These are phyloP conservation scores for Cercospora beticola DNA, from an alignment of 2,329 filamentous ascomycete species.

Conservation along the genomic window DNA sequence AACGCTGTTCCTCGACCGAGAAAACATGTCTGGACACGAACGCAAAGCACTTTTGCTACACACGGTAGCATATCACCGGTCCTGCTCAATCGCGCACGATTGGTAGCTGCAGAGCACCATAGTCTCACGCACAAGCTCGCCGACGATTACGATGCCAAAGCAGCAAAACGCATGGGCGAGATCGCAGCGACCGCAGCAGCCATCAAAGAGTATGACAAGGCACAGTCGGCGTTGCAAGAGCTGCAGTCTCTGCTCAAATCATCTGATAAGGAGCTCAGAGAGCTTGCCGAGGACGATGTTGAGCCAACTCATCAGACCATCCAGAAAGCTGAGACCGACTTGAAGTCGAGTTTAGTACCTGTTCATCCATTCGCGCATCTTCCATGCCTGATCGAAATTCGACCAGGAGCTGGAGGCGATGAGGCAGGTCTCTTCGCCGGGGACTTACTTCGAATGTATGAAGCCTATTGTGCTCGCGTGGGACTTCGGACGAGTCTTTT, in stretches of 20 bases:
- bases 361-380: conserved; percentile 86
- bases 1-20: background rate
- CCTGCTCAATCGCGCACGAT: conserved; percentile 56
- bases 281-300: conserved; percentile 68
- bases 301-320: conserved; percentile 63
- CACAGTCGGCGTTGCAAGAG: conserved; percentile 62
- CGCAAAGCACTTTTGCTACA: background rate
- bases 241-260: conserved; percentile 69
- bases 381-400: conserved; percentile 86
- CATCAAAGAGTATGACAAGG: conserved; percentile 58
- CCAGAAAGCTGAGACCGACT: conserved; percentile 60
- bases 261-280: conserved; percentile 57
- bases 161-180: conserved; percentile 60
- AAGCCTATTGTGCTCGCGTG: conserved; percentile 68
- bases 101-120: conserved; percentile 56
- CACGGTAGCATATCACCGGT: conserved; percentile 50
- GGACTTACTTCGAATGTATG: conserved; percentile 88
- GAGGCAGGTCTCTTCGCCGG: conserved; percentile 90
- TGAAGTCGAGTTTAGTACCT: conserved; percentile 79
- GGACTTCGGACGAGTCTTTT: conserved; percentile 67
- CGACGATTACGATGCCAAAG: conserved; percentile 55
- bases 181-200: conserved; percentile 53
- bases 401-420: conserved; percentile 85
- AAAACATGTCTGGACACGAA: background rate
- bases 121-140: conserved; percentile 54